These are phyloP conservation scores for Paxillus rubicundulus DNA, from an alignment of 768 basidiomycete genomes.

Conservation along the genomic window DNA sequence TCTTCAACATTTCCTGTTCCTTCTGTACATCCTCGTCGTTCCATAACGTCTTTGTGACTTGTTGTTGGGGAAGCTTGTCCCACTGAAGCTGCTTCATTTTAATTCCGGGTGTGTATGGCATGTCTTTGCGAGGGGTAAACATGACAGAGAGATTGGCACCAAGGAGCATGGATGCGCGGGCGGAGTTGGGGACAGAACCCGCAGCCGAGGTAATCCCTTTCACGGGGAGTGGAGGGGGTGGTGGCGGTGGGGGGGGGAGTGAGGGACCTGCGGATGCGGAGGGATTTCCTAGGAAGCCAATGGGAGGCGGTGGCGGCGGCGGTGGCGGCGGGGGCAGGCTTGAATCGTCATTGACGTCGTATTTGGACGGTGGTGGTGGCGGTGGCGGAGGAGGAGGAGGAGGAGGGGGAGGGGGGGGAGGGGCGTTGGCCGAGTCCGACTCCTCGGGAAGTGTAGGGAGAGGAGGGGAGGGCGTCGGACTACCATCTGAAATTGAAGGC, in stretches of 20 bases:
- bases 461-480: constrained; percentile 29
- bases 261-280: constrained; percentile 16
- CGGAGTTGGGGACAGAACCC: constrained; percentile 43
- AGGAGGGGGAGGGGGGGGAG: constrained; percentile 12
- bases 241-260: constrained; percentile 37
- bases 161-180: constrained; percentile 58
- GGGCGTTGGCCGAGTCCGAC: constrained; percentile 18
- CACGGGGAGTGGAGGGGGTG: constrained; percentile 32
- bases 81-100: constrained; percentile 99
- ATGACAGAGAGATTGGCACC: constrained; percentile 57
- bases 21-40: constrained; percentile 60
- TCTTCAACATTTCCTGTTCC: constrained; percentile 78
- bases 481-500: constrained; percentile 37
- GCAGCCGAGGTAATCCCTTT: constrained; percentile 33
- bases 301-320: constrained; percentile 32
- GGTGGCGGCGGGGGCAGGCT: constrained; percentile 33
- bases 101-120: constrained; percentile 76
- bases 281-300: constrained; percentile 30
- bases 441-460: constrained; percentile 45
- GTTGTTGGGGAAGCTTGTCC: constrained; percentile 94
- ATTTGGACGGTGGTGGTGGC: constrained; percentile 17
- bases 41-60: constrained; percentile 85
- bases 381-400: constrained; percentile 27
- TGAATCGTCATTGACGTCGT: constrained; percentile 10
- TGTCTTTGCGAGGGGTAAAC: constrained; percentile 73